Evolutionary conservation across 164 flowering plant genomes (phyloP).

Genomic region (Litsea cubeba): DNA sequence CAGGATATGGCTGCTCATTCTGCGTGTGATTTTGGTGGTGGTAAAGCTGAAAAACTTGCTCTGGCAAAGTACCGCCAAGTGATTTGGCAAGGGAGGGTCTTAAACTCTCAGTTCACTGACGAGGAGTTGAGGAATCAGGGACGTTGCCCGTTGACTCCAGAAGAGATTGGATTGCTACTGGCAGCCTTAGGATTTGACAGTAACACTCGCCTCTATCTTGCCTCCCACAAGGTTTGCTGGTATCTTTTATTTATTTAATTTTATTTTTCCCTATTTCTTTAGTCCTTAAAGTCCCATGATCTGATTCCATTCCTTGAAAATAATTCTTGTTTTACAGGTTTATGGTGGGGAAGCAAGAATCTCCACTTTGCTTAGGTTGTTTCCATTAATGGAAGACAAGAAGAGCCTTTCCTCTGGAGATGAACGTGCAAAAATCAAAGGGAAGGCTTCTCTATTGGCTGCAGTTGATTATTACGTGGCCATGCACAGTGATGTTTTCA

Average conservation of each 20-base stretch:
- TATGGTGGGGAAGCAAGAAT: conserved; percentile 98
- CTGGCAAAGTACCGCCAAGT: conserved; percentile 86
- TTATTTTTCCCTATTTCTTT: neutral
- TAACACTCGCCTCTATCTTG: conserved; percentile 87
- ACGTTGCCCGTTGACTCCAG: conserved; percentile 97
- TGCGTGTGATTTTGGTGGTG: conserved; percentile 99
- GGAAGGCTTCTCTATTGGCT: conserved; percentile 91
- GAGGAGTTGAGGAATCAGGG: conserved; percentile 89
- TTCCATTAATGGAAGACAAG: conserved; percentile 92
- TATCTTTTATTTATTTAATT: neutral
- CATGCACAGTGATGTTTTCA: conserved; percentile 94
- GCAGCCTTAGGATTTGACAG: conserved; percentile 92
- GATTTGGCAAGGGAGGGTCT: conserved; percentile 93
- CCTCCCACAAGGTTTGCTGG: conserved; percentile 82
- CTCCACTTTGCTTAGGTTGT: conserved; percentile 57
- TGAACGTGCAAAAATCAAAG: conserved; percentile 62
- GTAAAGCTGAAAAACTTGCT: conserved; percentile 90
- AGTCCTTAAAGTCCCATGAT: neutral
- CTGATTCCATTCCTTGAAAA: neutral
- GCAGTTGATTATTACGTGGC: conserved; percentile 91
- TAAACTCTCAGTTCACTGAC: conserved; percentile 93
- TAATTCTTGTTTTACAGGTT: conserved; percentile 44
- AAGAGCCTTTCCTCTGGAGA: conserved; percentile 81
- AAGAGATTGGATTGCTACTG: conserved; percentile 88
- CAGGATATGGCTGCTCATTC: conserved; percentile 99